Conservation (phyloP, 768 basidiomycete genomes). For the Cystofilobasidium capitatum region DNA sequence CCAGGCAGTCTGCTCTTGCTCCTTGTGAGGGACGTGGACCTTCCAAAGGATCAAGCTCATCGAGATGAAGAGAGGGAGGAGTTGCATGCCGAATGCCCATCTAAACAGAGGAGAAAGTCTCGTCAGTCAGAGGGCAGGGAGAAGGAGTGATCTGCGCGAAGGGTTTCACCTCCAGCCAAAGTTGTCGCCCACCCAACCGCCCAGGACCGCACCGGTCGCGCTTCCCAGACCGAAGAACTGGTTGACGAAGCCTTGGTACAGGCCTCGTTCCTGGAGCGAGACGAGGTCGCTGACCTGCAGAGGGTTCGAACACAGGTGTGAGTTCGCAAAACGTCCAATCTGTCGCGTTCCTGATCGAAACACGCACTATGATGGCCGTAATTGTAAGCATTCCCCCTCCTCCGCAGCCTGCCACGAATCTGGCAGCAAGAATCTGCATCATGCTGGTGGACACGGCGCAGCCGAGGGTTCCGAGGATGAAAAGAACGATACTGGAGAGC, state of each 20-base stretch:
- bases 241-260: constrained; percentile 34
- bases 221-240: constrained; percentile 32
- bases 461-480: constrained; percentile 5
- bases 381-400: constrained; percentile 14
- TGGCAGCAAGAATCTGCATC: background rate
- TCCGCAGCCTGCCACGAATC: constrained; percentile 17
- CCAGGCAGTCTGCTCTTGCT: constrained; percentile 20
- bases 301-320: background rate
- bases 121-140: background rate
- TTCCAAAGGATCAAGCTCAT: constrained; percentile 30
- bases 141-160: too few relatives aligned
- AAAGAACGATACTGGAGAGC: background rate
- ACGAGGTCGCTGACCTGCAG: constrained; percentile 31
- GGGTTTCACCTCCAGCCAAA: constrained; percentile 33
- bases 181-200: constrained; percentile 31
- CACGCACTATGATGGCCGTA: background rate
- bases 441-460: constrained; percentile 16
- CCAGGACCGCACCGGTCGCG: constrained; percentile 31
- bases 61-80: constrained; percentile 31
- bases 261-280: constrained; percentile 33
- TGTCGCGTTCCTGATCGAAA: too few relatives aligned
- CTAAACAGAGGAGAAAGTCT: background rate
- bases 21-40: constrained; percentile 30
- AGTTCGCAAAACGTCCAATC: too few relatives aligned
- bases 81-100: constrained; percentile 28